Evolutionary conservation across 768 basidiomycete genomes (phyloP), one percentile per base, ranked within the genome.

Genomic region (Suillus brevipes): DNA sequence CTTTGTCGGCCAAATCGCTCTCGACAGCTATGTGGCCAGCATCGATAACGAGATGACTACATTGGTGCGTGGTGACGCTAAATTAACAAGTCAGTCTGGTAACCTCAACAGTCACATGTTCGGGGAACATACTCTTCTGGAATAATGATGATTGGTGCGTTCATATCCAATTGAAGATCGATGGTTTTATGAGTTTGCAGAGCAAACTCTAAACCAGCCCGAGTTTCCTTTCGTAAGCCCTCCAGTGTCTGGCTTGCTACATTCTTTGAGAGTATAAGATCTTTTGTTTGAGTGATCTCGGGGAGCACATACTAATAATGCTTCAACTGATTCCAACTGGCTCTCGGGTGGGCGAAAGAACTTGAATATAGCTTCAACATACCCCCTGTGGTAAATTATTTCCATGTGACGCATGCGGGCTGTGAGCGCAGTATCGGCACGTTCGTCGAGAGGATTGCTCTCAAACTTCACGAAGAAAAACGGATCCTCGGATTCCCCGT

Each of bases 1-100:
- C 82, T 79, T 98, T 94, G 71, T 92, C 87, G 4, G 89, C 97
- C 3, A 98, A 84, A 64, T 96, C 87, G 71, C 95, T 97, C 73
- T 91, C 89, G 42, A 99, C 89, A 2, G 95, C 87, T 68, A 99
- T 97, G 74, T 98, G 97, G 65, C 97, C 97, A 6, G 97, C 97
- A 74, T 99, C 97, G 61, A 99, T 82, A 18, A 99, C 87, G 61
- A 99, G 83, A 74, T 97, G 92, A 70, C 87, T 94, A 78, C 94
- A 91, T 25, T 87, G 78, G 65, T 85, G 83, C 8, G 87, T 87
- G 4, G 89, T 90, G 59, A 98, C 85, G 69, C 94, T 97, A 64
- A 65, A 28, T 42, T 12, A 47, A 66, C 28, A 70, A 68, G 13
- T 53, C 12, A 40, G n/a, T 61, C 23, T 47, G 18, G n/a, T 49